Evolutionary conservation across 225 moss, liverwort and hornwort genomes (phyloP).

Genomic region (Ulota crispa): DNA sequence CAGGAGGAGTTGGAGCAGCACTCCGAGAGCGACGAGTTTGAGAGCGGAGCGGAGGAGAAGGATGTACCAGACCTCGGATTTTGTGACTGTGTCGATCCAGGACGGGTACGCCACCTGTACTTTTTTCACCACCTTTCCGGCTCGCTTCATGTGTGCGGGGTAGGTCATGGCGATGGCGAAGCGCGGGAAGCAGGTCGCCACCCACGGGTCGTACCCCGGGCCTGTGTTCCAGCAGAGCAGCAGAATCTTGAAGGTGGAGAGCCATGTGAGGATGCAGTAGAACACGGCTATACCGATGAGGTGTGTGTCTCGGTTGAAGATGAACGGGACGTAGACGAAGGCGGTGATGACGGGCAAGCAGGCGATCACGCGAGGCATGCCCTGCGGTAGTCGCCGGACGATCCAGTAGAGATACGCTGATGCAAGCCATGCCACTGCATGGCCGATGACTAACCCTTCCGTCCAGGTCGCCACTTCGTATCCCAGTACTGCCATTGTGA

Average conservation of each 20-base stretch:
- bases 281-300: conserved; percentile 25
- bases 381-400: conserved; percentile 28
- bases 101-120: neutral
- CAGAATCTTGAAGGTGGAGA: conserved; percentile 47
- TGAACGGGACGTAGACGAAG: conserved; percentile 37
- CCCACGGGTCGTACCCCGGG: conserved; percentile 60
- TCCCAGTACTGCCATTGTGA: conserved; percentile 40
- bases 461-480: conserved; percentile 43
- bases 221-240: conserved; percentile 55
- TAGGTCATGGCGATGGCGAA: conserved; percentile 60
- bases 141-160: conserved; percentile 48
- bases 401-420: conserved; percentile 54
- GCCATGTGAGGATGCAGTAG: conserved; percentile 58
- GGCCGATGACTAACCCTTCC: conserved; percentile 35
- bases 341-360: conserved; percentile 36
- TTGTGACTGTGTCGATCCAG: conserved; percentile 28
- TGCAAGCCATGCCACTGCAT: conserved; percentile 24
- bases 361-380: conserved; percentile 29
- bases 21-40: conserved; percentile 21
- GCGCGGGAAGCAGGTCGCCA: conserved; percentile 36
- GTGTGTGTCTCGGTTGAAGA: conserved; percentile 47
- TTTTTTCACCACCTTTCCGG: conserved; percentile 39
- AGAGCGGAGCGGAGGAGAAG: conserved; percentile 41
- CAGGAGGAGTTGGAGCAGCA: conserved; percentile 3
- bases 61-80: conserved; percentile 51